Evolutionary conservation across 768 basidiomycete species (phyloP), one percentile per base, ranked within the genome.

Genomic region (Amanita pseudoporphyria): DNA sequence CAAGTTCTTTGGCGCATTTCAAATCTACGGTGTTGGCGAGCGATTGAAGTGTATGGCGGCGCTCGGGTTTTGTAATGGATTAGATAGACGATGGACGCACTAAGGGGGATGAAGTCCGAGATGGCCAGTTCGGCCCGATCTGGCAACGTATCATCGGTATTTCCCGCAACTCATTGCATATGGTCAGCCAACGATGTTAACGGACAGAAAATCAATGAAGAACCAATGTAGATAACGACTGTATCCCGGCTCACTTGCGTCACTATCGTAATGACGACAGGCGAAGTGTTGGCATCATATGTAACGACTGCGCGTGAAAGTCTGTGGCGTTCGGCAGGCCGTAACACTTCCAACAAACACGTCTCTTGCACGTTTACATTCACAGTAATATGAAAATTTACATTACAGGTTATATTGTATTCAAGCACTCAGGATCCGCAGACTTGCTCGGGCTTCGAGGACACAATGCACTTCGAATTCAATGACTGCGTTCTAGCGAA

Each of bases 1-100:
- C 74, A 75, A 13, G 74, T 54, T 6, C 73, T 73, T 28, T 67
- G 64, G 45, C 62, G 49, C 72, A 72, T 74, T n/a, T 13, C 22
- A 46, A 9, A 19, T 10, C 16, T 43, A 44, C 21, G 21, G 14
- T 19, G 14, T 28, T n/a, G 30, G 38, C 41, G 47, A 42, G 14
- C 18, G 38, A 36, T 40, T n/a, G n/a, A n/a, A n/a, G n/a, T n/a
- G n/a, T n/a, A n/a, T n/a, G n/a, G n/a, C n/a, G n/a, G n/a, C n/a
- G n/a, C n/a, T n/a, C n/a, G n/a, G n/a, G n/a, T n/a, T n/a, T n/a
- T 14, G 22, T 44, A 28, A 6, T 10, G 35, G 35, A 36, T 36
- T 5, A 36, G 35, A 18, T 21, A 16, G 10, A 40, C 3, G 38
- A 40, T n/a, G n/a, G 38, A 28, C 26, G 26, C 26, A 28, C 26